Evolutionary conservation across 106 monocot species (phyloP), one percentile per base, ranked within the genome.

Genomic region (Acorus calamus): DNA sequence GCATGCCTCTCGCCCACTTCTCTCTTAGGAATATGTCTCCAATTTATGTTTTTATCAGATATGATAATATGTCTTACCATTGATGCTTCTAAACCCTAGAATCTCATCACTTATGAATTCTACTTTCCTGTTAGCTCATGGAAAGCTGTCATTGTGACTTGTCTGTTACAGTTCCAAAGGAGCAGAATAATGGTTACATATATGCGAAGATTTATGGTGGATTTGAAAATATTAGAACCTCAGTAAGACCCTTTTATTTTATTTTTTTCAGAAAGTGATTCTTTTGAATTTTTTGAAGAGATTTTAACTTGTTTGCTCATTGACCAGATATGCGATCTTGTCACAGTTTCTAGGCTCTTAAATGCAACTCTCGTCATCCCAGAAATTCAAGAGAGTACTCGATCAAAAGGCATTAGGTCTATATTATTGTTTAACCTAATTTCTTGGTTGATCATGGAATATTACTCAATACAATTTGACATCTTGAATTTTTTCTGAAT

Each of bases 351-450:
- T 56, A 86, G 83, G 67, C 84, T 94, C 43, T 72, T 94, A 60
- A 94, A 94, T 86, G 94, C 94, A 42, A 94, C 89, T 42, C 79
- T 94, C 60, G 79, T 94, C 55, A 81, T 94, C 67, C 89, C 94
- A 65, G 94, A 94, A 70, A 81, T 94, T 62, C 86, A 94, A 82
- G 76, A 80, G 55, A 84, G 77, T 50, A 56, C 81, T 75, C 86
- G 67, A 4, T 86, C 89, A 43, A 84, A 84, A 89, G 83, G 79
- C 69, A 68, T 94, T 70, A 94, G 89, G 86, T 93, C 56, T 49
- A 53, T 59, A 48, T 58, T 28, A 28, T 28, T 28, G 0, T 28
- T 53, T 12, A 61, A 47, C 8, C 46, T 56, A 6, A 28, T 7
- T 52, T 47, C 3, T 4, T 71, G 2, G 52, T 8, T 61, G 11